Evolutionary conservation across 1,284 basidiomycete species (phyloP).

Genomic region (Rhodotorula sp.): DNA sequence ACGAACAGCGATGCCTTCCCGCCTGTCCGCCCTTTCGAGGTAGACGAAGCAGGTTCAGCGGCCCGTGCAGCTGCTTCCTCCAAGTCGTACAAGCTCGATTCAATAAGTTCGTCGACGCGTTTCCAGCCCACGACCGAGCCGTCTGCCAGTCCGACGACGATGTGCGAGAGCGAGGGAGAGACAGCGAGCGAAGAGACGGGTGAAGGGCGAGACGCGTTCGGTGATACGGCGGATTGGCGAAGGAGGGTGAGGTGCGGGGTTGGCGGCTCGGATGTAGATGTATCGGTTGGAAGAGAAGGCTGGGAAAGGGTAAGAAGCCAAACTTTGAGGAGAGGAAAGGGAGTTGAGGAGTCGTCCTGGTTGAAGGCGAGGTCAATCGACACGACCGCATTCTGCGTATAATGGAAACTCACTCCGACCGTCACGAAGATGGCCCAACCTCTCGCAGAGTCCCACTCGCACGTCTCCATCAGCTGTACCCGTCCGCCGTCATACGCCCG

Average conservation of each 20-base stretch:
- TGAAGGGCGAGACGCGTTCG: conserved; percentile 56
- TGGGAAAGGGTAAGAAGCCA: conserved; percentile 77
- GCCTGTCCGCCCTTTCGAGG: neutral
- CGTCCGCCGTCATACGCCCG: conserved; percentile 38
- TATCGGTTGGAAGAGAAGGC: conserved; percentile 67
- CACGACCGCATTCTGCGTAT: neutral
- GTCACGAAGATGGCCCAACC: conserved; percentile 79
- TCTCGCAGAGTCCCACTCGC: conserved; percentile 50
- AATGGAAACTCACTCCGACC: conserved; percentile 65
- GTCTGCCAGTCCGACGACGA: conserved; percentile 87
- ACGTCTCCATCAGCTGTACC: conserved; percentile 23
- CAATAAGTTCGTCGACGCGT: conserved; percentile 75
- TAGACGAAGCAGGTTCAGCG: conserved; percentile 46
- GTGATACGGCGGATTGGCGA: conserved; percentile 53
- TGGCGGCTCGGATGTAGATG: neutral
- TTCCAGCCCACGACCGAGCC: conserved; percentile 91
- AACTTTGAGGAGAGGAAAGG: conserved; percentile 64
- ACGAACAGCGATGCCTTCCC: conserved; percentile 48
- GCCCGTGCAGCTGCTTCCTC: conserved; percentile 28
- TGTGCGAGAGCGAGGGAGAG: conserved; percentile 73
- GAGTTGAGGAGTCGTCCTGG: conserved; percentile 50
- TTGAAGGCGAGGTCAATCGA: neutral
- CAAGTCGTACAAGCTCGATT: conserved; percentile 26
- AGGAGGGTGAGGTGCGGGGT: conserved; percentile 54
- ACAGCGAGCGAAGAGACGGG: conserved; percentile 81